Base-by-base conservation (phyloP, 2,329 filamentous ascomycete species). In the Aspergillus clavatus region DNA sequence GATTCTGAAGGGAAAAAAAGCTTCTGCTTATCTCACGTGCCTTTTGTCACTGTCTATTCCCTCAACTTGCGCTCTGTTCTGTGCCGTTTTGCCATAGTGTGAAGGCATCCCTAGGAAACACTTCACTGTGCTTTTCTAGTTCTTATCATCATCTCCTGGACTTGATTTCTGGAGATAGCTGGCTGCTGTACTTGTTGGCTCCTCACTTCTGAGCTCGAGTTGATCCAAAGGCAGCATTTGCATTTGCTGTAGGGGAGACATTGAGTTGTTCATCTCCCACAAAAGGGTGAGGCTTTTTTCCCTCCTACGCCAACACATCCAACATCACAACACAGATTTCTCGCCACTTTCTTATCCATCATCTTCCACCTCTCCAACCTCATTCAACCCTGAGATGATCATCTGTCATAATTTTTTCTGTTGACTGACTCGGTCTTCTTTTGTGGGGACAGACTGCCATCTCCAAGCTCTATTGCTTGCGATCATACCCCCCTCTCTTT, bases 191-290 rank as follows among this genome's bases (percentile, higher is more conserved):
- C 8, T 18, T 35, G 11, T 35, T 16, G 8, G 19, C 31, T 35
- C 31, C 8, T 19, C 16, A 21, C 31, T 35, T 35, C 16, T 14
- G 19, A 16, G 5, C 16, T 35, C 19, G 31, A 35, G 38, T 40
- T 29, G 29, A 40, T 19, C 14, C 28, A 48, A 50, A 47, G 47
- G 54, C 51, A 61, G 54, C 54, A 47, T 51, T 8, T 5, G 23
- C 23, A 24, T 24, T 24, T 54, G 49, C 54, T 59, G 56, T 63
- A 60, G 88, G 89, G 87, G 89, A 95, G 86, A 89, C 89, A 95
- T 95, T 95, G 72, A 84, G 70, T 95, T 95, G 89, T 95, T 89
- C 76, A 87, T 95, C 89, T 95, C 89, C 86, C 81, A 72, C 80
- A 79, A 69, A n/a, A 80, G 68, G 78, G 74, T 77, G 77, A 69